Evolutionary conservation across 192 early-diverging fungal genomes (phyloP).

Genomic region (Entomortierella lignicola): DNA sequence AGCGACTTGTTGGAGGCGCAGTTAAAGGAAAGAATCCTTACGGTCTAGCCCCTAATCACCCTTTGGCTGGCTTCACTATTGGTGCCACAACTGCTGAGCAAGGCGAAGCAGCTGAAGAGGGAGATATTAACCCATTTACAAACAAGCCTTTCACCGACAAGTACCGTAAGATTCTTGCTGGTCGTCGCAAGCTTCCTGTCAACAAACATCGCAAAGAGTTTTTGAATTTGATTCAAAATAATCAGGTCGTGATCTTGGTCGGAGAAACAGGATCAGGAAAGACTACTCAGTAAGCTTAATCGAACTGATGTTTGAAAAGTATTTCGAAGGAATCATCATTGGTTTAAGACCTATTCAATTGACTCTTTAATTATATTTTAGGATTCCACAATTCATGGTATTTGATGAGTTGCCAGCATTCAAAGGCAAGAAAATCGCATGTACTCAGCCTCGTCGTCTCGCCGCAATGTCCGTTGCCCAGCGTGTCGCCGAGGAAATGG

Average conservation of each 20-base stretch:
- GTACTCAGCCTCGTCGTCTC: conserved; percentile 98
- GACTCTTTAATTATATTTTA: conserved; percentile 29
- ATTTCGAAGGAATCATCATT: too few relatives aligned
- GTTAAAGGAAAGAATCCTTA: conserved; percentile 17
- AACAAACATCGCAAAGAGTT: conserved; percentile 94
- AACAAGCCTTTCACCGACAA: conserved; percentile 80
- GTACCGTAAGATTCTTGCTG: conserved; percentile 88
- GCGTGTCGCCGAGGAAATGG: conserved; percentile 98
- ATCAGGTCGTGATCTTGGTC: conserved; percentile 95
- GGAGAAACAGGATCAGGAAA: conserved; percentile 99
- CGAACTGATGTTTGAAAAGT: background rate
- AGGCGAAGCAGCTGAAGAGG: conserved; percentile 83
- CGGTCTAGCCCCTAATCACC: conserved; percentile 25
- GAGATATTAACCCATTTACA: conserved; percentile 81
- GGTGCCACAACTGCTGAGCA: conserved; percentile 88
- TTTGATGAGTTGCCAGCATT: conserved; percentile 92
- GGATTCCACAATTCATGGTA: conserved; percentile 95
- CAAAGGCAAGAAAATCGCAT: conserved; percentile 93
- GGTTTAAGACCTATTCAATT: background rate
- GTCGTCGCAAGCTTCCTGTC: conserved; percentile 91
- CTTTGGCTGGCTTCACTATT: conserved; percentile 67
- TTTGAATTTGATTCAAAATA: conserved; percentile 89
- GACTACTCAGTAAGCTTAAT: conserved; percentile 88
- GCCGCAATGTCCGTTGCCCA: conserved; percentile 99
- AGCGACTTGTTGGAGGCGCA: conserved; percentile 35